A percentile compares a stretch with the other conserved stretches of the same genome.
Conservation (phyloP, 2,329 filamentous ascomycete species). For the Magnaporthales sp. region DNA sequence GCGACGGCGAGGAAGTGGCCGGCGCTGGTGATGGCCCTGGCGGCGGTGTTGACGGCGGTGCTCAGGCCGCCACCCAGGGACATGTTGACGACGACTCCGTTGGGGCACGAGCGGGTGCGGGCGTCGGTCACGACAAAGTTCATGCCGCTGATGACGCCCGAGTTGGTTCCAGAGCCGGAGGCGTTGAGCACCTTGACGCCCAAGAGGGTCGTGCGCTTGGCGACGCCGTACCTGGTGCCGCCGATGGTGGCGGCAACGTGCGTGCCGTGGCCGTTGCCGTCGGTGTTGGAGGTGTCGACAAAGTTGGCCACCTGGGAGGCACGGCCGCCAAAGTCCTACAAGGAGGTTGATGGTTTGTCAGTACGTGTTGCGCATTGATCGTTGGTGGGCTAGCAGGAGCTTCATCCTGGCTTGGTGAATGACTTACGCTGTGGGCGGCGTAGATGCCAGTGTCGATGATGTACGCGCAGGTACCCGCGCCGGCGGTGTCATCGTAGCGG, state of each 20-base stretch:
- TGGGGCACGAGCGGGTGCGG: conserved; percentile 25
- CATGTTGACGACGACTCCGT: conserved; percentile 45
- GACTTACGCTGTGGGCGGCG: conserved; percentile 27
- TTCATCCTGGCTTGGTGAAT: too few relatives aligned
- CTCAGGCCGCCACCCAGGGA: conserved; percentile 42
- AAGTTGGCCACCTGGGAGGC: background rate
- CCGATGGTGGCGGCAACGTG: conserved; percentile 37
- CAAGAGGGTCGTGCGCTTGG: conserved; percentile 32
- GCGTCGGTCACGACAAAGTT: conserved; percentile 30
- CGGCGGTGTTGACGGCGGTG: conserved; percentile 39
- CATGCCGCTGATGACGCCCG: conserved; percentile 34
- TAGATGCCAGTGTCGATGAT: conserved; percentile 41
- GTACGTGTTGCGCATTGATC: too few relatives aligned
- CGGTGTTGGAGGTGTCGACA: conserved; percentile 23
- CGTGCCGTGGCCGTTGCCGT: conserved; percentile 38
- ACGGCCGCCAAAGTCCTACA: background rate
- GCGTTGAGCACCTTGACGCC: conserved; percentile 36
- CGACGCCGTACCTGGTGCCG: conserved; percentile 32
- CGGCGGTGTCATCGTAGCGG: conserved; percentile 19
- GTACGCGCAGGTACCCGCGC: conserved; percentile 21
- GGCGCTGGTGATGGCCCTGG: conserved; percentile 31
- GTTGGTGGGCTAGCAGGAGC: too few relatives aligned
- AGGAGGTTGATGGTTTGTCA: too few relatives aligned
- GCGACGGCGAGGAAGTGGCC: conserved; percentile 47
- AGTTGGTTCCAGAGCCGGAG: conserved; percentile 26